Percentiles rank a stretch among this genome's conserved stretches.
These are phyloP conservation scores for Myrmaecium sp. DNA, from an alignment of 2,329 filamentous ascomycete species.

Conservation along the genomic window DNA sequence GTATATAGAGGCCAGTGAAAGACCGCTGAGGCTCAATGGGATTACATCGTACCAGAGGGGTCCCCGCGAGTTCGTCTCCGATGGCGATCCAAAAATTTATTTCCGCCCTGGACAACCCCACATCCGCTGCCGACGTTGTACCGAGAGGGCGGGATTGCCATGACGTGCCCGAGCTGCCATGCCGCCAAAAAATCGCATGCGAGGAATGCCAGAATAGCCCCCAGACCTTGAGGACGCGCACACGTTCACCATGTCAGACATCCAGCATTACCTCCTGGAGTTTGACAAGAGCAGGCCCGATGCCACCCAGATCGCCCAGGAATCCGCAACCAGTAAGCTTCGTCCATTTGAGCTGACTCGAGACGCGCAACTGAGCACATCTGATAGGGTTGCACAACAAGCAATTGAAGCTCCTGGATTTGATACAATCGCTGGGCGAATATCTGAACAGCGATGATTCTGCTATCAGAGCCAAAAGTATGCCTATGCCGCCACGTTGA, in stretches of 20 bases:
- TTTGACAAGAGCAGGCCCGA: slow-evolving; percentile 30
- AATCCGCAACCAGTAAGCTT: slow-evolving; percentile 23
- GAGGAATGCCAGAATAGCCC: no score
- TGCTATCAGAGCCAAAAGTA: slow-evolving; percentile 40
- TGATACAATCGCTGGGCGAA: slow-evolving; percentile 47
- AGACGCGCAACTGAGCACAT: slow-evolving; percentile 5
- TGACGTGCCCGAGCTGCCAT: no score
- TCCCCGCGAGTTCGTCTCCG: no score
- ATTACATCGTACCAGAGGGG: no score
- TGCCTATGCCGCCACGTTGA: slow-evolving; percentile 15
- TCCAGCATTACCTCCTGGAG: slow-evolving; percentile 34
- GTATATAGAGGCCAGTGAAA: no score
- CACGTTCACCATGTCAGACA: slow-evolving; percentile 29
- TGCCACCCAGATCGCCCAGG: slow-evolving; percentile 24
- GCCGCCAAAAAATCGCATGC: no score
- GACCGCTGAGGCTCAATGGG: no score
- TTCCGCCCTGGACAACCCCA: no score
- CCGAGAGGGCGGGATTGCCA: no score
- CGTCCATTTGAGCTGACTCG: slow-evolving; percentile 2
- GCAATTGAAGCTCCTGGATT: slow-evolving; percentile 41
- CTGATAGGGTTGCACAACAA: slow-evolving; percentile 38
- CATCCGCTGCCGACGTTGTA: no score
- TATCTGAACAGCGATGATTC: slow-evolving; percentile 52
- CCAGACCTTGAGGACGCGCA: no score
- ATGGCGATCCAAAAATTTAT: no score